Evolutionary conservation across 306 rosid genomes (phyloP), one percentile per base, ranked within the genome.

Genomic region (Urtica urens): DNA sequence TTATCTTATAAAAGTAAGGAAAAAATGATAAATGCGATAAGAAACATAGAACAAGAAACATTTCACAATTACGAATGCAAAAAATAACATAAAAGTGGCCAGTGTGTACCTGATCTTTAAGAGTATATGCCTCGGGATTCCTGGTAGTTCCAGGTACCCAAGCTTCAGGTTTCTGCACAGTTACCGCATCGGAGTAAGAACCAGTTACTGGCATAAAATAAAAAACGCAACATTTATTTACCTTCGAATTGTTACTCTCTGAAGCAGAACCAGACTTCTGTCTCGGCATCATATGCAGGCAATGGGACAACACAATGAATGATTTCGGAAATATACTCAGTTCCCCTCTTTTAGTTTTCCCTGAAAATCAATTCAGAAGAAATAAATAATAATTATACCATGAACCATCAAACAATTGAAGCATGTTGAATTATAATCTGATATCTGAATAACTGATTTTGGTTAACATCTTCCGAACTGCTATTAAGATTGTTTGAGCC

Each of bases 311-410:
- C 47, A 72, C 73, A 22, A 67, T 46, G 57, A 81, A 73, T 24
- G 75, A 69, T 63, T 55, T 74, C 37, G 88, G 87, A 45, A 86
- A 86, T 46, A 86, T 78, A 70, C 93, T 86, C 12, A 81, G 78
- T 68, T 86, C 93, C 46, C 96, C 96, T 50, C 73, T 86, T 66
- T 82, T 86, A 55, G 83, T 86, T 74, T 86, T 86, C 18, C 96
- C 96, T 86, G 65, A 4, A 28, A 16, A 60, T 39, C 10, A 46
- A 5, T 8, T 10, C 31, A 54, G 17, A 48, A 28, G n/a, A n/a
- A n/a, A n/a, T n/a, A n/a, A n/a, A n/a, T n/a, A n/a, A n/a, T n/a
- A n/a, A n/a, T n/a, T n/a, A n/a, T n/a, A n/a, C n/a, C n/a, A n/a
- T n/a, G n/a, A n/a, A n/a, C n/a, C n/a, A n/a, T n/a, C n/a, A n/a